phyloP scores from a whole-genome alignment of 2,329 filamentous ascomycete species.

The Fusarium staphyleae region DNA sequence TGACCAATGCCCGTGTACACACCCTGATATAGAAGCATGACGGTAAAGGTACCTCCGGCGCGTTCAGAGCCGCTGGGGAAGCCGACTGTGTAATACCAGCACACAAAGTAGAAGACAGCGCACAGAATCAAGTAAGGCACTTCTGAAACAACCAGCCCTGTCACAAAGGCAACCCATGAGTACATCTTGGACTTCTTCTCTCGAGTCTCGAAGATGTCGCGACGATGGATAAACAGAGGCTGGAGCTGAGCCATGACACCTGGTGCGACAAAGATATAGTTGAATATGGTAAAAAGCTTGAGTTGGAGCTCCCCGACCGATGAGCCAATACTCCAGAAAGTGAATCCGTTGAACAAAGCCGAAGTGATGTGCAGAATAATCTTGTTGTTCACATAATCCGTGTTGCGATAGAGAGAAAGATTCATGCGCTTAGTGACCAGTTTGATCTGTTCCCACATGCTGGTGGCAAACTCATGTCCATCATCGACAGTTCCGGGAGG shows the following conservation, averaged over 20 bases:
- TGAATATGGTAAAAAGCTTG: constrained; percentile 66
- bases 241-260: constrained; percentile 60
- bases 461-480: constrained; percentile 75
- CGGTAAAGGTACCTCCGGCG: constrained; percentile 61
- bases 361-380: constrained; percentile 61
- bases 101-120: constrained; percentile 57
- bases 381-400: constrained; percentile 71
- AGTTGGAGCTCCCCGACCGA: constrained; percentile 60
- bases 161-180: constrained; percentile 66
- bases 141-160: constrained; percentile 58
- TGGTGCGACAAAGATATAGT: constrained; percentile 68
- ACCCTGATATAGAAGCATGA: constrained; percentile 67
- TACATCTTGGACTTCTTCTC: constrained; percentile 63
- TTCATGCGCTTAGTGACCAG: constrained; percentile 70
- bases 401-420: constrained; percentile 69
- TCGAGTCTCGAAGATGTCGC: constrained; percentile 57
- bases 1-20: constrained; percentile 68
- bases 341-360: constrained; percentile 67
- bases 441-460: constrained; percentile 68
- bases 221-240: constrained; percentile 56
- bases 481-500: constrained; percentile 52
- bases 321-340: constrained; percentile 66
- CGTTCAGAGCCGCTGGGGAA: constrained; percentile 53
- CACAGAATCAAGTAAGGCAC: constrained; percentile 55
- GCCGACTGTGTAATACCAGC: constrained; percentile 66